Base-by-base conservation (phyloP, 1,139 yeast species). In the Suhomyces taliae region DNA sequence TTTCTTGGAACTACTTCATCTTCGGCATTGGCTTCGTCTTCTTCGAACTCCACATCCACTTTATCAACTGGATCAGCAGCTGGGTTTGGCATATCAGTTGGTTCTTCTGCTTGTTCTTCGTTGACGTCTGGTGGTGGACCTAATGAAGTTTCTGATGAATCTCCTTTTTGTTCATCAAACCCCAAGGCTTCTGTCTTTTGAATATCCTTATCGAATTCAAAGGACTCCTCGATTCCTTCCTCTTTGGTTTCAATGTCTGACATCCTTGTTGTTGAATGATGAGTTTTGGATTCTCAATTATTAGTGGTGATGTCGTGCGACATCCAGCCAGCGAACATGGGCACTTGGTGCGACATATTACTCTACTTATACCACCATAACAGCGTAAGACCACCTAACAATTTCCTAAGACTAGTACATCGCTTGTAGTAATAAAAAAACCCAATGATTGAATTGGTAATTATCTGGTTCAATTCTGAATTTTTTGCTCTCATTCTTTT, bases 161-260 rank as follows among this genome's bases (percentile, higher is more conserved):
- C 52, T 19, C 50, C 51, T 14, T 45, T 52, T 26, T 51, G 50
- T 19, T 50, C 47, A 34, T 46, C 52, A 40, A 39, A 32, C 14
- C 39, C 42, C n/a, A 36, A 29, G 7, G 32, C 32, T 29, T 29
- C 32, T 9, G 32, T 29, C 11, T 11, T 29, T 9, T 4, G 4
- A 11, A 29, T 29, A 31, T 29, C 43, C 36, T 14, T 41, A 45
- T 40, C 45, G 36, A 27, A 34, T 19, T 38, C 35, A 29, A 43
- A 32, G 34, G 39, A 34, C 24, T 39, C 46, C 7, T 29, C 32
- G 32, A 29, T 29, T 29, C 32, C 32, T 29, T 39, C 41, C 8
- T 14, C 47, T 26, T 34, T 44, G 36, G 36, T 36, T 37, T 44
- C 47, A 19, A 15, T 36, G 36, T 44, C 43, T 10, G 47, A 44